Conservation (phyloP, 331 rosid species). For the Telfairia occidentalis region DNA sequence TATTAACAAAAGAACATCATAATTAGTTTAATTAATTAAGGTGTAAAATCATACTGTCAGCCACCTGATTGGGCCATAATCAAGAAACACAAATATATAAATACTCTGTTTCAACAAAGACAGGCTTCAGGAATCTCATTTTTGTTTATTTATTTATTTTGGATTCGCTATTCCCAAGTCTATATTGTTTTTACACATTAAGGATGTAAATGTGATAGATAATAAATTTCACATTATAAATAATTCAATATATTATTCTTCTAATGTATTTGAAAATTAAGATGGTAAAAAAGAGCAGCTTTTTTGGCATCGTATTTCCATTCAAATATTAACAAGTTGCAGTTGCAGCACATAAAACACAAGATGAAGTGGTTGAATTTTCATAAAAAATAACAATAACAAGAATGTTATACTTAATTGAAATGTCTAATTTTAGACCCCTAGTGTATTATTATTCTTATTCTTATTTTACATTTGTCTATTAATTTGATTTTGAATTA, state of each 20-base stretch:
- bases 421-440: no score
- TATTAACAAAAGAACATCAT: slow-evolving; percentile 22
- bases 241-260: neutral
- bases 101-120: neutral
- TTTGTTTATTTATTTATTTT: neutral
- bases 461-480: no score
- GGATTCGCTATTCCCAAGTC: neutral
- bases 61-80: slow-evolving; percentile 3
- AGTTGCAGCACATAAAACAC: neutral
- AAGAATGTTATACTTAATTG: no score
- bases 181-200: neutral
- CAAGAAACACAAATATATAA: neutral
- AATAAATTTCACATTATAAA: neutral
- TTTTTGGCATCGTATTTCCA: neutral
- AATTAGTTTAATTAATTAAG: neutral
- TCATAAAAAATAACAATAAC: no score
- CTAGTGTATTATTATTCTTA: no score
- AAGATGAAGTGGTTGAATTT: neutral
- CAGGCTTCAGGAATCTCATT: neutral
- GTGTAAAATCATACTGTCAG: slow-evolving; percentile 4
- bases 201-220: neutral
- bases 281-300: neutral
- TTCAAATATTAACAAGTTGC: neutral
- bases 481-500: no score
- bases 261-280: neutral